Evolutionary conservation across 768 basidiomycete species (phyloP).

Genomic region (Pulveroboletus sp.): DNA sequence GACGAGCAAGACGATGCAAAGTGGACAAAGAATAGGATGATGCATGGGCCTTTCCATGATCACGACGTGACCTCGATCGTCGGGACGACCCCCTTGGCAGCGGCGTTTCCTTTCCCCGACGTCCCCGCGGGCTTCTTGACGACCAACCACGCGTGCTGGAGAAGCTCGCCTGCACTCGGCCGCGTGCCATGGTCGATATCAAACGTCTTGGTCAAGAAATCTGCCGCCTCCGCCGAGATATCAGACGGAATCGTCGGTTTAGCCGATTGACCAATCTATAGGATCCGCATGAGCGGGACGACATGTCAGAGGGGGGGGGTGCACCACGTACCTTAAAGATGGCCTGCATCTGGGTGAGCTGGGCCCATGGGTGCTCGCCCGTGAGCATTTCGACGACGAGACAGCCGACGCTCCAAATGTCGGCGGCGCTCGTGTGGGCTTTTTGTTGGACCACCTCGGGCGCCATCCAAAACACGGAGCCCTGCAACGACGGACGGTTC

Average conservation of each 20-base stretch:
- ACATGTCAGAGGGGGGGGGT: background rate
- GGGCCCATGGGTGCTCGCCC: conserved; percentile 93
- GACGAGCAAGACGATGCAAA: too few relatives aligned
- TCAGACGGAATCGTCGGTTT: conserved; percentile 88
- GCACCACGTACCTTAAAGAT: conserved; percentile 77
- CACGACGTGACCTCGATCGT: conserved; percentile 30
- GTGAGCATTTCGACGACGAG: conserved; percentile 96
- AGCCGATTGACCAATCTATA: conserved; percentile 87
- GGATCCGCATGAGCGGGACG: background rate
- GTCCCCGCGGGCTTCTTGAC: conserved; percentile 31
- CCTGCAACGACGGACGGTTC: conserved; percentile 91
- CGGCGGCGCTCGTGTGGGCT: conserved; percentile 86
- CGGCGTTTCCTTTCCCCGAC: conserved; percentile 20
- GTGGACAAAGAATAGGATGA: too few relatives aligned
- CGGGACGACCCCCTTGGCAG: conserved; percentile 17
- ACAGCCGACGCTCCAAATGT: conserved; percentile 97
- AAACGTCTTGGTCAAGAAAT: conserved; percentile 85
- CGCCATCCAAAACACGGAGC: conserved; percentile 99
- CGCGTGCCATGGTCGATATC: conserved; percentile 79
- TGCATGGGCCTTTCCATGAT: too few relatives aligned
- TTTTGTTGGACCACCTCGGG: conserved; percentile 98
- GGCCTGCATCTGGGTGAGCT: conserved; percentile 97
- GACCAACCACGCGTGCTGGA: conserved; percentile 71
- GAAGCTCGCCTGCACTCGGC: conserved; percentile 73
- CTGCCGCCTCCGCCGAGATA: conserved; percentile 84